Evolutionary conservation across 352 stramenopile genomes (phyloP).

Genomic region (Globisporangium nunn): DNA sequence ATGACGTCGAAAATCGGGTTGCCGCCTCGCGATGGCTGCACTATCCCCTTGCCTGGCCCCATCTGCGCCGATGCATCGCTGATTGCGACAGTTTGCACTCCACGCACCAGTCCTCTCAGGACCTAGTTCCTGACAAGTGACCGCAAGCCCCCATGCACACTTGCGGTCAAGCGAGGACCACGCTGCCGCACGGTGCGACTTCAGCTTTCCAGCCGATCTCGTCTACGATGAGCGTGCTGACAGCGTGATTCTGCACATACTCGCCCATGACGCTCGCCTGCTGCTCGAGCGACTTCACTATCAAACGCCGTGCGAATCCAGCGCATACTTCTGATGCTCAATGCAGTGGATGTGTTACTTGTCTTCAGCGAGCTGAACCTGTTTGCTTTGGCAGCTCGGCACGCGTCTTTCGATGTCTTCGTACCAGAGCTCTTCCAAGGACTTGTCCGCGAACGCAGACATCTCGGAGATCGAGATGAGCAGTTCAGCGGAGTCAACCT

Average conservation of each 20-base stretch:
- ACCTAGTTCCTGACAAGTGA: conserved; percentile 82
- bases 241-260: conserved; percentile 88
- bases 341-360: too few species aligned
- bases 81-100: conserved; percentile 27
- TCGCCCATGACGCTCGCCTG: conserved; percentile 83
- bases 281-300: conserved; percentile 62
- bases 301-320: conserved; percentile 68
- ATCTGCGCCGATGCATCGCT: conserved; percentile 15
- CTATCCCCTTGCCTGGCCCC: conserved; percentile 19
- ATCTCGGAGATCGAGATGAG: too few species aligned
- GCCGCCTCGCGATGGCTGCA: conserved; percentile 37
- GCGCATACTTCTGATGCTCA: conserved; percentile 36
- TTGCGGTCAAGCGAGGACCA: conserved; percentile 78
- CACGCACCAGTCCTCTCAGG: conserved; percentile 71
- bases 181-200: conserved; percentile 67
- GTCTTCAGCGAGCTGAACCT: too few species aligned
- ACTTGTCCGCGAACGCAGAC: too few species aligned
- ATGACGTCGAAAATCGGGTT: conserved; percentile 81
- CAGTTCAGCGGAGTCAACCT: too few species aligned
- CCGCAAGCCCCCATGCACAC: conserved; percentile 76
- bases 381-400: too few species aligned
- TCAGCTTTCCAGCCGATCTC: conserved; percentile 82
- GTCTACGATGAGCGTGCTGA: conserved; percentile 84
- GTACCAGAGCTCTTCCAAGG: too few species aligned
- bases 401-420: too few species aligned